Conservation (phyloP, 2,329 filamentous ascomycete species). For the Intubia oerlemansii region DNA sequence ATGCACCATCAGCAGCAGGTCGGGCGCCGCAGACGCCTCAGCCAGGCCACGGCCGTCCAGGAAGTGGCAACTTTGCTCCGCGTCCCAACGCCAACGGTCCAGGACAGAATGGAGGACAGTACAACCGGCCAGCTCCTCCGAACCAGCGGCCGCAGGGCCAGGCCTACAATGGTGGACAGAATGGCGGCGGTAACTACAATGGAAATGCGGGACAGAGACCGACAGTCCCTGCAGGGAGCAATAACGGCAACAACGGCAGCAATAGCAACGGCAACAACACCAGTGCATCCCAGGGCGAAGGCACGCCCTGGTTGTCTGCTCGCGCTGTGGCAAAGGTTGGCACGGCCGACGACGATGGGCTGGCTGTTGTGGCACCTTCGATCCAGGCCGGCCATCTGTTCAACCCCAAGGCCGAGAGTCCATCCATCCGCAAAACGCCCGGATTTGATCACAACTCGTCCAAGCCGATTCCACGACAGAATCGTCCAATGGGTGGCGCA, state of each 20-base stretch:
- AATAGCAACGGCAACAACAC: constrained; percentile 2
- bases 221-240: no score
- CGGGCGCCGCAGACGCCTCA: constrained; percentile 8
- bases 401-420: constrained; percentile 55
- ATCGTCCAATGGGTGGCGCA: no score
- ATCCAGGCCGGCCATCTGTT: constrained; percentile 33
- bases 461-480: constrained; percentile 18
- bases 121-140: no score
- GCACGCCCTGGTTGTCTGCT: constrained; percentile 49
- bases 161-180: no score
- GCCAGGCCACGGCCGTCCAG: neutral
- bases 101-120: neutral
- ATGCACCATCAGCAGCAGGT: no score
- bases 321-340: constrained; percentile 28
- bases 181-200: no score
- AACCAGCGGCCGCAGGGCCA: no score
- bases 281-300: constrained; percentile 6
- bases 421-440: constrained; percentile 73
- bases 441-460: constrained; percentile 67
- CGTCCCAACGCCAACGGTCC: neutral
- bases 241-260: neutral
- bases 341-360: constrained; percentile 22
- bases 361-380: no score
- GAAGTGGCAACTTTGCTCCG: neutral
- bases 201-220: no score